Evolutionary conservation across 805 yeast genomes (phyloP).

Genomic region (Teunomyces lycoperdinae): DNA sequence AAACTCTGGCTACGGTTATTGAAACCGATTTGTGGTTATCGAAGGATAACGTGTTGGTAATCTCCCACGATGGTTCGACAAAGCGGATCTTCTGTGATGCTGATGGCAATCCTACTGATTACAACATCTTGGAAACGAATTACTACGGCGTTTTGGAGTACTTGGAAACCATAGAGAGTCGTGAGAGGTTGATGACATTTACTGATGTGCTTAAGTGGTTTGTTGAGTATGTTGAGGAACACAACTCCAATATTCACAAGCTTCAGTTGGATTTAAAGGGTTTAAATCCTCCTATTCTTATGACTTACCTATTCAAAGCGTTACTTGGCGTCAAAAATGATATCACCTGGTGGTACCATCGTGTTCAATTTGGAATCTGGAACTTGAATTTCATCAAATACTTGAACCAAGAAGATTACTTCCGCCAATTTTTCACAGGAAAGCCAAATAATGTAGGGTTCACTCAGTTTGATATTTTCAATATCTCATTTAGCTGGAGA

Average conservation of each 20-base stretch:
- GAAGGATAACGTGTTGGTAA: conserved; percentile 34
- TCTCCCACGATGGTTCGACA: conserved; percentile 40
- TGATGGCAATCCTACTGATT: conserved; percentile 34
- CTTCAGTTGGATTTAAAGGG: conserved; percentile 41
- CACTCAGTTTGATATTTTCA: conserved; percentile 31
- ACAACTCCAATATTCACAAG: conserved; percentile 16
- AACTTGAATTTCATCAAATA: conserved; percentile 35
- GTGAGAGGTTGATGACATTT: conserved; percentile 33
- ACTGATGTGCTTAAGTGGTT: conserved; percentile 33
- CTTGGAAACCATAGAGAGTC: conserved; percentile 29
- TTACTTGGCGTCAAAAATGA: conserved; percentile 26
- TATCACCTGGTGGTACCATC: conserved; percentile 36
- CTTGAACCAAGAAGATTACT: conserved; percentile 37
- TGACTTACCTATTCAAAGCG: conserved; percentile 29
- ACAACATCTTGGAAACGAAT: conserved; percentile 29
- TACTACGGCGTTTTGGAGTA: conserved; percentile 26
- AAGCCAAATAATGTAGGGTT: conserved; percentile 15
- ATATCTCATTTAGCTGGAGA: conserved; percentile 35
- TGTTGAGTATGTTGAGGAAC: conserved; percentile 16
- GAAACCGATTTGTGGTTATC: conserved; percentile 46
- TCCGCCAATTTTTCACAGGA: conserved; percentile 22
- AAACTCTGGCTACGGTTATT: conserved; percentile 35
- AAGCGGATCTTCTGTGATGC: conserved; percentile 34
- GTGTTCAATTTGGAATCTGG: conserved; percentile 42
- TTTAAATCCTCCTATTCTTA: conserved; percentile 34